Conservation (phyloP, 2,329 filamentous ascomycete species). For the Fusarium pseudoanthophilum region DNA sequence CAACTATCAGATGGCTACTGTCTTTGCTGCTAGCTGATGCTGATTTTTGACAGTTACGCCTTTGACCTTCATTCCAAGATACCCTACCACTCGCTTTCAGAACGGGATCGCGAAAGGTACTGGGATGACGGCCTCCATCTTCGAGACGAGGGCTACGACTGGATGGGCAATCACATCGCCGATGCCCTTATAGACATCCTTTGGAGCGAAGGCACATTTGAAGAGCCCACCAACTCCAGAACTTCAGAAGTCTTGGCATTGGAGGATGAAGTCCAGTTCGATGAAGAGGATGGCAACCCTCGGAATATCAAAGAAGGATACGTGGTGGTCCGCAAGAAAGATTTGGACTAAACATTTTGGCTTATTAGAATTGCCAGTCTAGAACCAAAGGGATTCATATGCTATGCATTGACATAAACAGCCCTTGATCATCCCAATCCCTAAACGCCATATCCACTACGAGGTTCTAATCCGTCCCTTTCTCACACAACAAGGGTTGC, state of each 20-base stretch:
- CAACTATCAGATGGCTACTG: neutral
- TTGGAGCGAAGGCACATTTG: slow-evolving; percentile 46
- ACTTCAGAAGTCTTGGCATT: neutral
- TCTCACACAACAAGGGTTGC: slow-evolving; percentile 58
- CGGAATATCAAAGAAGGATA: slow-evolving; percentile 62
- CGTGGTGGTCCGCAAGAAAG: slow-evolving; percentile 62
- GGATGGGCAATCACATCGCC: slow-evolving; percentile 69
- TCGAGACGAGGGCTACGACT: slow-evolving; percentile 67
- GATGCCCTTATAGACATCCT: slow-evolving; percentile 62
- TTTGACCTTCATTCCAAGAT: slow-evolving; percentile 67
- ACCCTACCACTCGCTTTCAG: slow-evolving; percentile 62
- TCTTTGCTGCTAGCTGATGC: neutral
- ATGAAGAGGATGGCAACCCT: slow-evolving; percentile 63
- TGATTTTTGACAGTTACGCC: slow-evolving; percentile 56
- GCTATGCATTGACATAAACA: slow-evolving; percentile 36
- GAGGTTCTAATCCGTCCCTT: slow-evolving; percentile 26
- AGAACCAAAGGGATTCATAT: slow-evolving; percentile 30
- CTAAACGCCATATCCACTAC: slow-evolving; percentile 39
- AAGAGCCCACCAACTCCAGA: slow-evolving; percentile 15
- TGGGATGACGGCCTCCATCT: slow-evolving; percentile 73
- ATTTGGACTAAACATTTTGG: slow-evolving; percentile 57
- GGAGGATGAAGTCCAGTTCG: slow-evolving; percentile 48
- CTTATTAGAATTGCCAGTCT: slow-evolving; percentile 24
- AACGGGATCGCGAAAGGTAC: slow-evolving; percentile 58
- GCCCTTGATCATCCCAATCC: slow-evolving; percentile 27